Evolutionary conservation across 352 stramenopile genomes (phyloP).

Genomic region (Proteromonas lacertae): DNA sequence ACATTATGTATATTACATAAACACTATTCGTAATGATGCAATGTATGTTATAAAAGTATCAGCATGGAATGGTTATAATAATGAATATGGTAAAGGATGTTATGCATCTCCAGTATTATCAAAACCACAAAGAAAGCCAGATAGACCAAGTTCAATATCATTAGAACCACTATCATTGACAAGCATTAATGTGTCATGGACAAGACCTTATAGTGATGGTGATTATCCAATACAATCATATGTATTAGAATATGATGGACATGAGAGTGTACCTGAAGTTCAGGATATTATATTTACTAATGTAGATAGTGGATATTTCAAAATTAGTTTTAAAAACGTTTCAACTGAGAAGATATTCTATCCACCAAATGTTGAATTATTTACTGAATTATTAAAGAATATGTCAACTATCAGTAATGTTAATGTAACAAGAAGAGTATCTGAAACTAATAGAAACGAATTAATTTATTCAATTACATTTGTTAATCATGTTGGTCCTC

Average conservation of each 20-base stretch:
- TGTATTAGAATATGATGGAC: conserved; percentile 15
- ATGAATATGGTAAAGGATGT: conserved; percentile 28
- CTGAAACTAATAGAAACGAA: no score
- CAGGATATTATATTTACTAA: no score
- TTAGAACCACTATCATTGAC: conserved; percentile 33
- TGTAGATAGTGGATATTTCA: no score
- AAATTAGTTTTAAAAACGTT: no score
- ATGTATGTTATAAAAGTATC: no score
- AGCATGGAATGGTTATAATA: conserved; percentile 56
- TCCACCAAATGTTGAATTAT: no score
- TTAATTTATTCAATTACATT: no score
- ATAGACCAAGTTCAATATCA: conserved; percentile 22
- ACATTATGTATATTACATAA: neutral
- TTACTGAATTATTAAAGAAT: no score
- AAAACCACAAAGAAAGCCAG: conserved; percentile 10
- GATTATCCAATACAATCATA: conserved; percentile 28
- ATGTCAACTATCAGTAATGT: no score
- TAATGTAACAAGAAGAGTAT: no score
- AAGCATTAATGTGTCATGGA: conserved; percentile 36
- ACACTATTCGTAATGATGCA: neutral
- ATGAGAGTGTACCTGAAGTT: neutral
- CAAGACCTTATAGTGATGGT: conserved; percentile 28
- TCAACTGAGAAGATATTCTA: no score
- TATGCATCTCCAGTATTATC: conserved; percentile 30
- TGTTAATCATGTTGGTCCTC: no score